A percentile compares a stretch with the other conserved stretches of the same genome.
phyloP scores from a whole-genome alignment of 495 filamentous ascomycete genomes.

The Penicillium longicatenatum region DNA sequence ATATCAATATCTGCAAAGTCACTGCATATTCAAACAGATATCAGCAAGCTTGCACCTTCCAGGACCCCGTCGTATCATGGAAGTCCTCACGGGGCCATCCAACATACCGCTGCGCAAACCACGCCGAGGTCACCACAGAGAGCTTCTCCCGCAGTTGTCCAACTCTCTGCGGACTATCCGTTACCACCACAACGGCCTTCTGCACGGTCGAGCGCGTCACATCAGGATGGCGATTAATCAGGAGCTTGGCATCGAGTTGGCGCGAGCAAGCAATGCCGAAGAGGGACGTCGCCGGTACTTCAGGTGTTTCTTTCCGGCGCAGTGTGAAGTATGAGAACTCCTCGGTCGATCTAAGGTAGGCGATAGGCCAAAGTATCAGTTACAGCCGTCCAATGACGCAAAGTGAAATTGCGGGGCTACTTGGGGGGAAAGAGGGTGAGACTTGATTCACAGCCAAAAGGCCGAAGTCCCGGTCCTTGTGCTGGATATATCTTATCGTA shows the following conservation, averaged over 20 bases:
- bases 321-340: slow-evolving; percentile 99
- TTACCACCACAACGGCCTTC: slow-evolving; percentile 97
- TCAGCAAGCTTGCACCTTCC: not conserved
- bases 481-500: not conserved
- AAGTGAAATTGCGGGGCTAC: not conserved
- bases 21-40: slow-evolving; percentile 34
- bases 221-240: slow-evolving; percentile 78
- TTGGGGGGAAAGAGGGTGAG: not conserved
- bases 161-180: slow-evolving; percentile 81
- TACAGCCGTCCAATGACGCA: not conserved
- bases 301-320: slow-evolving; percentile 61
- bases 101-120: slow-evolving; percentile 93
- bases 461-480: not conserved
- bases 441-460: not conserved
- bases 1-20: slow-evolving; percentile 76
- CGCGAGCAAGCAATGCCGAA: slow-evolving; percentile 96
- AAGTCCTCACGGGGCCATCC: slow-evolving; percentile 2
- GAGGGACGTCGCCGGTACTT: slow-evolving; percentile 71
- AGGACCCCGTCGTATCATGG: not conserved
- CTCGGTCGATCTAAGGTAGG: slow-evolving; percentile 65
- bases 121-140: slow-evolving; percentile 86
- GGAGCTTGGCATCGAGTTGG: slow-evolving; percentile 77
- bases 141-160: slow-evolving; percentile 81
- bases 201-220: slow-evolving; percentile 96
- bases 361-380: not conserved